These are phyloP conservation scores for Mortierella hygrophila DNA, from an alignment of 192 early-diverging fungal genomes.

Conservation along the genomic window DNA sequence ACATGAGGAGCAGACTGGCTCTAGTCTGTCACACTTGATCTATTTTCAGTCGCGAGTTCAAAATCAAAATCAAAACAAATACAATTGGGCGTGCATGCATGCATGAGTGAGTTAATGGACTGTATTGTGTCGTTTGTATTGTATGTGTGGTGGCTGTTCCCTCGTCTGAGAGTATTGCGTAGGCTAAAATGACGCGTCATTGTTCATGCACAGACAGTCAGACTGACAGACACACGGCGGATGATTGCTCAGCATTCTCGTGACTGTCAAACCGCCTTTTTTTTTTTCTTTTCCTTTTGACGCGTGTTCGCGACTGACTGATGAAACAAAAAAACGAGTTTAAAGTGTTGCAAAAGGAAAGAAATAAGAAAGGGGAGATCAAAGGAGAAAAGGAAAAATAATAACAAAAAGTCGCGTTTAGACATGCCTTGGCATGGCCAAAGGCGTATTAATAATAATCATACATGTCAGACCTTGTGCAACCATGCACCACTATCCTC, in stretches of 20 bases:
- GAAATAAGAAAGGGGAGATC: too few species aligned
- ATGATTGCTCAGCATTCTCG: neutral
- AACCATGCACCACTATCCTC: neutral
- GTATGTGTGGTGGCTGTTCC: too few species aligned
- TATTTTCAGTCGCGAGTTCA: slow-evolving; percentile 3
- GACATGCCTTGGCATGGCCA: neutral
- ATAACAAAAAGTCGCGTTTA: neutral
- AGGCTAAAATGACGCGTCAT: slow-evolving; percentile 3
- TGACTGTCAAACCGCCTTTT: neutral
- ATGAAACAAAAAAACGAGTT: neutral
- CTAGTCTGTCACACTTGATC: slow-evolving; percentile 51
- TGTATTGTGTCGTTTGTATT: too few species aligned
- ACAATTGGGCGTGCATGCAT: neutral
- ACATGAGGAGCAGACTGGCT: slow-evolving; percentile 49
- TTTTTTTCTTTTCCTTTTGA: neutral
- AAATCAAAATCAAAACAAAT: too few species aligned
- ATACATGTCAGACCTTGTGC: neutral
- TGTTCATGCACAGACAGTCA: neutral
- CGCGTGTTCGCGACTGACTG: neutral
- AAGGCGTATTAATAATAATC: neutral
- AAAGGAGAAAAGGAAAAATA: neutral
- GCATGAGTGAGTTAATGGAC: neutral
- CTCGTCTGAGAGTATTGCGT: neutral
- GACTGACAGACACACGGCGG: neutral
- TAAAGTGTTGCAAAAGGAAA: neutral